These are phyloP conservation scores for Cyathus striatus DNA, from an alignment of 768 basidiomycete species.

Conservation along the genomic window DNA sequence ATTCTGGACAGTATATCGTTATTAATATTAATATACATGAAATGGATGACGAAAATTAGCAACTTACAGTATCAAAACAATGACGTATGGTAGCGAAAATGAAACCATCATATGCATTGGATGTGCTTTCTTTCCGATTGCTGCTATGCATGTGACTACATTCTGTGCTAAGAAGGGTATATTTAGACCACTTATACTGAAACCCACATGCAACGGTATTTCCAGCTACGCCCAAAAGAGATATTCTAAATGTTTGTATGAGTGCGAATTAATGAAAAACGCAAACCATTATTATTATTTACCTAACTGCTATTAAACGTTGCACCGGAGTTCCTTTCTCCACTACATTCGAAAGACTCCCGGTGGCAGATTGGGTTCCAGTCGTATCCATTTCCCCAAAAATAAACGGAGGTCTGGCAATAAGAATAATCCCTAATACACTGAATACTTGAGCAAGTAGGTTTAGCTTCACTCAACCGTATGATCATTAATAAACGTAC, in stretches of 20 bases:
- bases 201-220: background rate
- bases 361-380: conserved; percentile 3
- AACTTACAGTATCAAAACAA: no score
- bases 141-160: background rate
- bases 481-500: conserved; percentile 17
- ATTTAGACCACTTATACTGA: background rate
- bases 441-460: conserved; percentile 42
- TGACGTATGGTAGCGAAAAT: background rate
- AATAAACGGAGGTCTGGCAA: conserved; percentile 72
- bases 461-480: background rate
- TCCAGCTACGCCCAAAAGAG: background rate
- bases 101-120: background rate
- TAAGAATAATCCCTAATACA: conserved; percentile 72
- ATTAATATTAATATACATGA: no score
- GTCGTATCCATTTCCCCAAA: conserved; percentile 53
- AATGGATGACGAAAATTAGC: no score
- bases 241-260: background rate
- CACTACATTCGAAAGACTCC: background rate
- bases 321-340: conserved; percentile 19
- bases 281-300: background rate
- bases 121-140: background rate
- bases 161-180: background rate
- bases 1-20: no score
- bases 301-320: background rate
- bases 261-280: background rate